Evolutionary conservation across 306 rosid genomes (phyloP).

Genomic region (Oemleria cerasiformis): DNA sequence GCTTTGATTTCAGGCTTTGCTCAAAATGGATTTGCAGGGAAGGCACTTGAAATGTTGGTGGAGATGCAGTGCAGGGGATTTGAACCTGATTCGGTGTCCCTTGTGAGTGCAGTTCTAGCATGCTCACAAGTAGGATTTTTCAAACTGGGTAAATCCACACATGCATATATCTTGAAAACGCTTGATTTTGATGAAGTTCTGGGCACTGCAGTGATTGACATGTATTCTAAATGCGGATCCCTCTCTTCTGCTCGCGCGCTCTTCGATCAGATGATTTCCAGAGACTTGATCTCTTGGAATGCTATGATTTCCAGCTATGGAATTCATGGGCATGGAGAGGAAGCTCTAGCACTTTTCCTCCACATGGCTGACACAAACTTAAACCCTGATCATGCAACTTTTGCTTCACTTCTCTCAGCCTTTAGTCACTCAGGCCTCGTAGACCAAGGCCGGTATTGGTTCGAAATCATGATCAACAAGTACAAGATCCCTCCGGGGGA

Average conservation of each 20-base stretch:
- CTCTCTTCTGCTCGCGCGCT: constrained; percentile 34
- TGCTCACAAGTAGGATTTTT: constrained; percentile 39
- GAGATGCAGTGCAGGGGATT: constrained; percentile 38
- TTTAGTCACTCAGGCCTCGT: constrained; percentile 50
- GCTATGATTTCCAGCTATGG: constrained; percentile 46
- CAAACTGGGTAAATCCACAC: constrained; percentile 44
- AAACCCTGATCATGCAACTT: constrained; percentile 48
- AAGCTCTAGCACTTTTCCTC: constrained; percentile 42
- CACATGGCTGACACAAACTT: constrained; percentile 29
- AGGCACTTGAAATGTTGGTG: constrained; percentile 31
- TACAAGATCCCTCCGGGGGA: constrained; percentile 38
- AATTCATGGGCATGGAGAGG: constrained; percentile 42
- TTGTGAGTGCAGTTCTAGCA: constrained; percentile 39
- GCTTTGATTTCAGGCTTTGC: constrained; percentile 45
- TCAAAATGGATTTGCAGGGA: constrained; percentile 41
- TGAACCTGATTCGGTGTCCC: constrained; percentile 32
- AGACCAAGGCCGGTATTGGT: constrained; percentile 43
- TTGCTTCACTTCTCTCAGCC: constrained; percentile 48
- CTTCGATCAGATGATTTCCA: constrained; percentile 31
- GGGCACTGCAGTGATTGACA: constrained; percentile 44
- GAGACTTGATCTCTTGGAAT: constrained; percentile 43
- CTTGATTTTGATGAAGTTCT: constrained; percentile 29
- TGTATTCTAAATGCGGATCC: constrained; percentile 50
- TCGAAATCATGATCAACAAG: constrained; percentile 28
- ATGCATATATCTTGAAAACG: constrained; percentile 35